A percentile compares a stretch with the other conserved stretches of the same genome.
phyloP scores from a whole-genome alignment of 2,329 filamentous ascomycete genomes.

The Trichoderma polysporum region DNA sequence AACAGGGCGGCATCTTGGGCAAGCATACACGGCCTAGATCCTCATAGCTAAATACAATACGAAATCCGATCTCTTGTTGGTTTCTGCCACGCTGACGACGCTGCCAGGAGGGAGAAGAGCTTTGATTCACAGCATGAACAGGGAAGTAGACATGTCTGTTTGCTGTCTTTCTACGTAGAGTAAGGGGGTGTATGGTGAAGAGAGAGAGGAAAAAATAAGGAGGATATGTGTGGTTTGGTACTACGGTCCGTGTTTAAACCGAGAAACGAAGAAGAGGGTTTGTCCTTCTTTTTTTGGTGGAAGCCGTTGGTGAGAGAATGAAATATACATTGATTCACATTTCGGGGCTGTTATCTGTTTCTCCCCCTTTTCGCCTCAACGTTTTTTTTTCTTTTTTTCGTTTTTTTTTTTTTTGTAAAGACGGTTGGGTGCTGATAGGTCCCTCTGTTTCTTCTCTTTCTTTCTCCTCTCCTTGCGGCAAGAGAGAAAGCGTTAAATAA shows the following conservation, averaged over 20 bases:
- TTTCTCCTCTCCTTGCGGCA: too few relatives aligned
- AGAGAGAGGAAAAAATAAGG: neutral
- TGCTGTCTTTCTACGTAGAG: neutral
- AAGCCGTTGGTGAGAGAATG: neutral
- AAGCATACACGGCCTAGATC: neutral
- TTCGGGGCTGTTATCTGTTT: neutral
- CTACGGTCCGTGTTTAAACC: neutral
- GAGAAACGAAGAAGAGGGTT: neutral
- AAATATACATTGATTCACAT: conserved; percentile 7
- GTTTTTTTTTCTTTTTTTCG: neutral
- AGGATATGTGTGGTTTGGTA: neutral
- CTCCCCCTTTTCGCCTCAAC: neutral
- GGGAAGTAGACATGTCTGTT: neutral
- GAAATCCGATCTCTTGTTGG: neutral
- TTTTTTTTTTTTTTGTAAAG: neutral
- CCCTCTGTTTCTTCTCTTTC: too few relatives aligned
- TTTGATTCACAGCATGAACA: neutral
- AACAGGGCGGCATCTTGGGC: neutral
- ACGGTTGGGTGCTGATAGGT: too few relatives aligned
- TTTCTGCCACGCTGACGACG: neutral
- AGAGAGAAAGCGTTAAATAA: neutral
- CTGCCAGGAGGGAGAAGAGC: too few relatives aligned
- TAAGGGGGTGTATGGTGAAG: neutral
- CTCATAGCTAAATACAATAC: neutral
- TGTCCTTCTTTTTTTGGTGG: neutral